A percentile compares a stretch with the other conserved stretches of the same genome.
These are phyloP conservation scores for Tilletia indica DNA, from an alignment of 1,284 basidiomycete species.

Conservation along the genomic window DNA sequence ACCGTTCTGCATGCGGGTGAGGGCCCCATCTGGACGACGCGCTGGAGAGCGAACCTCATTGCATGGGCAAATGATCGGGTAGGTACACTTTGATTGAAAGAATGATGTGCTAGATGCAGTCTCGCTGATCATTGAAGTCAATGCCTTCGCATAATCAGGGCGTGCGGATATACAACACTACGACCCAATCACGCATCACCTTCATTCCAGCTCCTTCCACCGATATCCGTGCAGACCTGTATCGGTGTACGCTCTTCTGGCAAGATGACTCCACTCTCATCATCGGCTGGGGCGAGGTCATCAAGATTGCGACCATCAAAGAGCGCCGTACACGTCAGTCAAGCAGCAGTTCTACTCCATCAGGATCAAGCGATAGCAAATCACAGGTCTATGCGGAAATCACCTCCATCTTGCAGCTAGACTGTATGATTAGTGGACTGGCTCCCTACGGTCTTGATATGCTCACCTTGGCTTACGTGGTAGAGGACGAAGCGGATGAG, in stretches of 20 bases:
- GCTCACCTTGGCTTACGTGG: conserved; percentile 73
- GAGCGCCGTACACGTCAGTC: conserved; percentile 19
- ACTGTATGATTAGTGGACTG: conserved; percentile 92
- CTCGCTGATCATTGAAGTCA: background rate
- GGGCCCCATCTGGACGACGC: conserved; percentile 87
- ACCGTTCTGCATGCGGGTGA: conserved; percentile 81
- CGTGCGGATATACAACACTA: conserved; percentile 87
- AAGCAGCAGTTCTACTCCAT: background rate
- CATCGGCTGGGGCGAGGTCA: conserved; percentile 89
- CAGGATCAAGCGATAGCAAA: background rate
- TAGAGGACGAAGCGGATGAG: conserved; percentile 62
- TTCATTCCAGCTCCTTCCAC: conserved; percentile 79
- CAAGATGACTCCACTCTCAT: conserved; percentile 82
- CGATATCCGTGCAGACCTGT: conserved; percentile 85
- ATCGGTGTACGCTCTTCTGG: conserved; percentile 88
- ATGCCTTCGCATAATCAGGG: conserved; percentile 63
- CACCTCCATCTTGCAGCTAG: conserved; percentile 84
- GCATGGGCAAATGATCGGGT: conserved; percentile 90
- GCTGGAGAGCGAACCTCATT: conserved; percentile 82
- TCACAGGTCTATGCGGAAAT: conserved; percentile 68
- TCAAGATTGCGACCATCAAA: conserved; percentile 71
- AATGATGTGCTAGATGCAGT: too few species aligned
- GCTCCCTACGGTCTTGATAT: conserved; percentile 70
- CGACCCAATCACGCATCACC: conserved; percentile 75
- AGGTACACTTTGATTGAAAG: conserved; percentile 59